phyloP scores from a whole-genome alignment of 1,139 yeast genomes.

The Lodderomyces metapsilosis region DNA sequence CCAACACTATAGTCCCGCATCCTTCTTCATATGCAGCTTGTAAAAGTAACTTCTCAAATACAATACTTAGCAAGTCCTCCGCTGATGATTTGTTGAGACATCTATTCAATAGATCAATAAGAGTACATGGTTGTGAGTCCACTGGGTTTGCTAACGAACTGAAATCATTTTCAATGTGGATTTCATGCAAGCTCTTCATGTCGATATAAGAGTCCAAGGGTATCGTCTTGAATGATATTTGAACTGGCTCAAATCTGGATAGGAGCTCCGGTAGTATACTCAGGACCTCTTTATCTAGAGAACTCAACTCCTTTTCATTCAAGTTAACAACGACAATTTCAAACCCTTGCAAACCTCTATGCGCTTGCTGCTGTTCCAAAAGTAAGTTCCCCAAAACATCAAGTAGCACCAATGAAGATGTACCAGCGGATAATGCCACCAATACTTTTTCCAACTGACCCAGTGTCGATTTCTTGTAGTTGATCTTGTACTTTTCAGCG shows the following conservation, averaged over 20 bases:
- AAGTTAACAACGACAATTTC: conserved; percentile 55
- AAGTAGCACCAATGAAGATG: conserved; percentile 62
- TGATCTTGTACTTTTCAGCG: conserved; percentile 67
- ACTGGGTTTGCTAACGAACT: conserved; percentile 19
- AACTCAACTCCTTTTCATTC: conserved; percentile 32
- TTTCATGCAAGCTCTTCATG: conserved; percentile 23
- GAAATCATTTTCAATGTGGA: conserved; percentile 28
- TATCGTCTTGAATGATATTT: conserved; percentile 35
- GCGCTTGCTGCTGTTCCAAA: conserved; percentile 57
- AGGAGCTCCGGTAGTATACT: conserved; percentile 21
- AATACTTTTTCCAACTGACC: conserved; percentile 33
- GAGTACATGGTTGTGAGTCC: conserved; percentile 10
- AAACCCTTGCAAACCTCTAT: conserved; percentile 70
- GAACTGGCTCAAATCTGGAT: conserved; percentile 21
- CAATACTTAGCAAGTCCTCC: conserved; percentile 57
- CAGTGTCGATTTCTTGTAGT: conserved; percentile 39
- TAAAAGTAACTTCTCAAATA: conserved; percentile 49
- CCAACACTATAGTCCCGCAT: conserved; percentile 62
- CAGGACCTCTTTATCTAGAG: conserved; percentile 18
- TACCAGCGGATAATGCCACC: conserved; percentile 64
- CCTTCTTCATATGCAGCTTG: conserved; percentile 44
- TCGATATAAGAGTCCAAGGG: conserved; percentile 38
- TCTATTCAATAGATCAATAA: conserved; percentile 28
- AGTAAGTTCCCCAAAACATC: conserved; percentile 65
- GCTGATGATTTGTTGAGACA: conserved; percentile 55